These are phyloP conservation scores for Cinnamomum chago DNA, from an alignment of 164 flowering plant genomes.

Conservation along the genomic window DNA sequence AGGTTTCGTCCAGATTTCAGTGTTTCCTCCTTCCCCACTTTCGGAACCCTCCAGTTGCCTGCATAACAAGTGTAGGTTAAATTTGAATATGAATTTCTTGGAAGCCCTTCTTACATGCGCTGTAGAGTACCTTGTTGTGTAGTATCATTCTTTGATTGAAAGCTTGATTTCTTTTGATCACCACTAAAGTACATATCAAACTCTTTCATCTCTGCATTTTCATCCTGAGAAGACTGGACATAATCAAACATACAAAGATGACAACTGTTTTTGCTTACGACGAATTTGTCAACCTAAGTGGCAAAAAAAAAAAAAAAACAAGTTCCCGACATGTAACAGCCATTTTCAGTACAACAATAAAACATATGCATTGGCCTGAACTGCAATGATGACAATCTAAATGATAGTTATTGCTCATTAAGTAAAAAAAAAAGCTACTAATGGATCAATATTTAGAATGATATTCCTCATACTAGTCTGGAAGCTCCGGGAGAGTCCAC, in stretches of 20 bases:
- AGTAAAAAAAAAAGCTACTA: not conserved
- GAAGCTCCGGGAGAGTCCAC: too few species aligned
- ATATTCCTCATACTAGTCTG: not conserved
- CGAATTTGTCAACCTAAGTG: not conserved
- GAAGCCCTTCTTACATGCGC: not conserved
- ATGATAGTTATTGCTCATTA: not conserved
- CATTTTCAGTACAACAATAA: not conserved
- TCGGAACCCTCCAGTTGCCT: slow-evolving; percentile 13
- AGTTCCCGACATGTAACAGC: not conserved
- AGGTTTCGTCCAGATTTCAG: slow-evolving; percentile 11
- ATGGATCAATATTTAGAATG: not conserved
- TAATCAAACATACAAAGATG: not conserved
- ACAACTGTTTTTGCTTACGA: not conserved
- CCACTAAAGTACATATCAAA: slow-evolving; percentile 18
- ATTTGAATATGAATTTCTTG: too few species aligned
- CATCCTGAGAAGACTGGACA: slow-evolving; percentile 37
- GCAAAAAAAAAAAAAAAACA: not conserved
- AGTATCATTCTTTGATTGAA: slow-evolving; percentile 25
- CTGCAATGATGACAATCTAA: not conserved
- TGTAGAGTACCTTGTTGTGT: slow-evolving; percentile 30
- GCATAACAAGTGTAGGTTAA: slow-evolving; percentile 5
- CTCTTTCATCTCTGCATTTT: slow-evolving; percentile 30
- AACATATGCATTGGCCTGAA: not conserved
- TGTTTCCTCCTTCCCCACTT: slow-evolving; percentile 3
- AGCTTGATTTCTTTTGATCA: slow-evolving; percentile 7